phyloP scores from a whole-genome alignment of 306 rosid genomes.

The Corylus avellana region DNA sequence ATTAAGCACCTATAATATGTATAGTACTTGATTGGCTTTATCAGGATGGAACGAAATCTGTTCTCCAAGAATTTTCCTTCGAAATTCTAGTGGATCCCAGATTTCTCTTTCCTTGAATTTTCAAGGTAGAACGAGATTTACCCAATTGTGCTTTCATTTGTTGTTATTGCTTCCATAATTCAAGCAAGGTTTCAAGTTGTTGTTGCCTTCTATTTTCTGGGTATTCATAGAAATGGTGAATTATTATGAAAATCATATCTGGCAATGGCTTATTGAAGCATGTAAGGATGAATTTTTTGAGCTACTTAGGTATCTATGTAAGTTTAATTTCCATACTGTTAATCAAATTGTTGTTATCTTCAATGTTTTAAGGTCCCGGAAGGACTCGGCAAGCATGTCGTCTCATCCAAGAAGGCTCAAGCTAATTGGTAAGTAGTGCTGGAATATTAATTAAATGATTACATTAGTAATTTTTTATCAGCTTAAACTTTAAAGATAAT shows the following conservation, averaged over 20 bases:
- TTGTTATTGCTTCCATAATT: not conserved
- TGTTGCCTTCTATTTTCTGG: not conserved
- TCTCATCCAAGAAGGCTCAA: conserved; percentile 85
- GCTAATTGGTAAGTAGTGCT: conserved; percentile 66
- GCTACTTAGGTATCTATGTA: not conserved
- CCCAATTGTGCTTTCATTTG: not conserved
- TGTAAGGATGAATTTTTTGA: not conserved
- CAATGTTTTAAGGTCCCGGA: conserved; percentile 65
- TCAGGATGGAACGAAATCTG: not conserved
- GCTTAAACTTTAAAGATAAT: too few species aligned
- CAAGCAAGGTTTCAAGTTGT: not conserved
- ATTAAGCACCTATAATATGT: not conserved
- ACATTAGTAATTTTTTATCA: too few species aligned
- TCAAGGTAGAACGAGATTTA: not conserved
- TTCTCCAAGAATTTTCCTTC: too few species aligned
- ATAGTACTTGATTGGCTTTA: not conserved
- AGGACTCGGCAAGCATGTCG: conserved; percentile 72
- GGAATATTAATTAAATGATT: too few species aligned
- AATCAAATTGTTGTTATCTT: not conserved
- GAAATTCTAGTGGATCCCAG: too few species aligned
- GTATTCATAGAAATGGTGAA: not conserved
- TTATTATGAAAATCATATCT: not conserved
- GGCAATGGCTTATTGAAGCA: not conserved
- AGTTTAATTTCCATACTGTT: not conserved
- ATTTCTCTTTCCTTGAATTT: not conserved